Evolutionary conservation across 441 rosid species (phyloP), one percentile per base, ranked within the genome.

Genomic region (Flueggea neowawraea): DNA sequence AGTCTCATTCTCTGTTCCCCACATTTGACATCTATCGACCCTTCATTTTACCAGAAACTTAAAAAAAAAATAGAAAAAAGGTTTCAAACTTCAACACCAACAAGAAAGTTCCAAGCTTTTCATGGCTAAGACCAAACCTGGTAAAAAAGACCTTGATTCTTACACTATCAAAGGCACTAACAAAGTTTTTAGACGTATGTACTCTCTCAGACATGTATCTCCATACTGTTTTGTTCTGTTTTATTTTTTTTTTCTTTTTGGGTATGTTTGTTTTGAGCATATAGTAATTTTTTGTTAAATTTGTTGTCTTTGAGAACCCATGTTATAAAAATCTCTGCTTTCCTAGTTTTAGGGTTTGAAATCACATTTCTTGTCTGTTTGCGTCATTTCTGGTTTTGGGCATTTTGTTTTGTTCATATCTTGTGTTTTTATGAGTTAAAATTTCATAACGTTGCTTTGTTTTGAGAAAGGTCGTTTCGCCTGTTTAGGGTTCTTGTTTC

Each of bases 121-220:
- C 78, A 79, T 84, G 83, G 83, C 97, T 28, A 88, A 87, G 71
- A 82, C 85, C 45, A 90, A 90, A 59, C 84, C 89, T 4, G 90
- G 84, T 0, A 85, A 79, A 69, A 88, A 84, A 60, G 97, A 84
- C 81, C 82, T 86, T 4, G 93, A 88, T 55, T 80, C 88, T 4
- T 88, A 84, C 72, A 71, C 84, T 58, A 86, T 84, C 81, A 82
- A 77, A 71, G 93, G 93, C 78, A 88, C 91, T 74, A 84, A 68
- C 79, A 88, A 88, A 81, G 52, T 82, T 64, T 95, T 88, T 58
- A 75, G 78, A 77, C 79, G 97, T 84, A 74, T 51, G 68, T 56
- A 56, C 65, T 10, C 58, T 58, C 33, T 61, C 57, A 54, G 22
- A 39, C 55, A 15, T 11, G 28, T 22, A 22, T 22, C 28, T 22